These are phyloP conservation scores for Populus trichocarpa DNA, from an alignment of 441 rosid species.

Conservation along the genomic window DNA sequence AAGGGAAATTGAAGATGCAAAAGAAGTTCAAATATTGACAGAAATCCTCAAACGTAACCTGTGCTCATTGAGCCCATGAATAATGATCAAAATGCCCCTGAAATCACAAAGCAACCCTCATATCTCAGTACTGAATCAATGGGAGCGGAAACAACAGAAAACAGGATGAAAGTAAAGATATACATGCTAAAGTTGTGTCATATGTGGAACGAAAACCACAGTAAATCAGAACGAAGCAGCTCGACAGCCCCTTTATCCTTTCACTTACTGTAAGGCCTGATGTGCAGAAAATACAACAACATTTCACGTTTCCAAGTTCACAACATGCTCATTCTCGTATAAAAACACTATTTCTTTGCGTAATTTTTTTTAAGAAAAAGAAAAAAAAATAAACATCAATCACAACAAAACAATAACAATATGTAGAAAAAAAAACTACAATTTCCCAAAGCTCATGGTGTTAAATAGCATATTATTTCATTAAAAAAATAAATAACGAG, in stretches of 20 bases:
- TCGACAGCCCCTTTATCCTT: neutral
- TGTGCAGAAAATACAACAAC: neutral
- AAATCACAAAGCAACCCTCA: constrained; percentile 16
- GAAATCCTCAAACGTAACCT: constrained; percentile 40
- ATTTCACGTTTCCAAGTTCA: neutral
- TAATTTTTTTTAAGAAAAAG: neutral
- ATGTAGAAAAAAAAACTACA: neutral
- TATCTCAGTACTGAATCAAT: neutral
- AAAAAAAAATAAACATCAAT: neutral
- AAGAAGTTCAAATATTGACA: neutral
- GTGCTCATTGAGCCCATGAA: constrained; percentile 95
- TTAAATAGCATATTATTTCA: neutral
- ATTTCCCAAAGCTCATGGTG: neutral
- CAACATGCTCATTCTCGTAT: neutral
- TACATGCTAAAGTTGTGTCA: constrained; percentile 12
- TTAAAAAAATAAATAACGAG: no score
- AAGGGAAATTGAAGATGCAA: neutral
- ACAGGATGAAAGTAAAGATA: constrained; percentile 3
- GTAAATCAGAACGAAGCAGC: neutral
- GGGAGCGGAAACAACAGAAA: neutral
- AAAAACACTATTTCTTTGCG: neutral
- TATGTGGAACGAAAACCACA: neutral
- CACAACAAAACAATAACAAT: neutral
- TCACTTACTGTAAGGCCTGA: neutral
- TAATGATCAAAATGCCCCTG: constrained; percentile 86